A percentile compares a stretch with the other conserved stretches of the same genome.
phyloP scores from a whole-genome alignment of 805 yeast species.

The Candida verbasci region DNA sequence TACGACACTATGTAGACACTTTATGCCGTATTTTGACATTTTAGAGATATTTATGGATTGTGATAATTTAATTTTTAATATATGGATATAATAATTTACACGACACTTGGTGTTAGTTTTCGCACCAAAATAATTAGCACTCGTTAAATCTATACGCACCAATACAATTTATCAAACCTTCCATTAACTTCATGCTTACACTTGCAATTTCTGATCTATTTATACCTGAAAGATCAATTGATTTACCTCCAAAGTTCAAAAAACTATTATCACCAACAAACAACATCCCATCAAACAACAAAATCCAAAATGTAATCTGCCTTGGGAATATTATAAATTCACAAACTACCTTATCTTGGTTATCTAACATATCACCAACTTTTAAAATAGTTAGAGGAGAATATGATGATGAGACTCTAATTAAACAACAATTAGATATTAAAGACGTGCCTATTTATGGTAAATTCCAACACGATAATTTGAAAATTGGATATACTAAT shows the following conservation, averaged over 20 bases:
- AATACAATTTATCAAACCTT: no score
- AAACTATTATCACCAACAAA: slow-evolving; percentile 63
- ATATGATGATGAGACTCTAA: slow-evolving; percentile 50
- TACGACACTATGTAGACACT: no score
- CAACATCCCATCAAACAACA: slow-evolving; percentile 49
- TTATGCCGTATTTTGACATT: no score
- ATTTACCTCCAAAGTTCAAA: slow-evolving; percentile 56
- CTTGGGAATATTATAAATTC: slow-evolving; percentile 80
- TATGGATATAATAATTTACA: no score
- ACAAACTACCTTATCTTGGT: slow-evolving; percentile 55
- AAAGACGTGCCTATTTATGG: slow-evolving; percentile 52
- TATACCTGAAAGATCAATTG: slow-evolving; percentile 82
- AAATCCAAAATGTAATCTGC: slow-evolving; percentile 79
- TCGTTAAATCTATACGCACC: no score
- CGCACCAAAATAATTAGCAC: no score
- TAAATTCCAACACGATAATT: slow-evolving; percentile 62
- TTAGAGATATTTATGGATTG: no score
- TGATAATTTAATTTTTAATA: no score
- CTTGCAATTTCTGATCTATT: slow-evolving; percentile 86
- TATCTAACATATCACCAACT: slow-evolving; percentile 66
- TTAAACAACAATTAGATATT: slow-evolving; percentile 26
- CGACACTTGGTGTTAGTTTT: no score
- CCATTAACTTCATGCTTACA: slow-evolving; percentile 27
- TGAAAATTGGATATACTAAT: slow-evolving; percentile 79
- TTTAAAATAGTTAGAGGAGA: slow-evolving; percentile 81